phyloP scores from a whole-genome alignment of 345 rosid genomes.

The Acer saccharum region DNA sequence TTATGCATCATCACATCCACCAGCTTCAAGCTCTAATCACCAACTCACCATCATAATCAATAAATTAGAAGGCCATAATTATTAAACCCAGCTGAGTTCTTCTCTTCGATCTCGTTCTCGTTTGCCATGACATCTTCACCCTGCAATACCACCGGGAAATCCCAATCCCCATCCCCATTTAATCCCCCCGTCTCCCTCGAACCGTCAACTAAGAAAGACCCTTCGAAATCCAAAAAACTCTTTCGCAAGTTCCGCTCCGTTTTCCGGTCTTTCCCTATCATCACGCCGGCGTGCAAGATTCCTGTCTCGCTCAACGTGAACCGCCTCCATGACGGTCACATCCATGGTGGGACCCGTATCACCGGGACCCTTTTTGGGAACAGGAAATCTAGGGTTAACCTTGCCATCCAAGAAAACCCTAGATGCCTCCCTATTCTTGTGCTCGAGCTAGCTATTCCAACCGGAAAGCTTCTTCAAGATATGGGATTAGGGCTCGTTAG shows the following conservation, averaged over 20 bases:
- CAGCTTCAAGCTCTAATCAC: not conserved
- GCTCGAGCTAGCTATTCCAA: slow-evolving; percentile 69
- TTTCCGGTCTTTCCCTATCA: slow-evolving; percentile 75
- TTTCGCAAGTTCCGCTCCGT: slow-evolving; percentile 57
- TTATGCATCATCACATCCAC: not conserved
- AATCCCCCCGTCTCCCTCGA: slow-evolving; percentile 38
- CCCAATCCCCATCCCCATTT: not conserved
- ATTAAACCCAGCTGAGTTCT: not conserved
- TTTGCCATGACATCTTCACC: slow-evolving; percentile 10
- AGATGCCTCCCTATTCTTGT: slow-evolving; percentile 60
- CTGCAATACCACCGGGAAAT: too few species aligned
- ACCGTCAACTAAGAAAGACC: slow-evolving; percentile 43
- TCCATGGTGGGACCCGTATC: slow-evolving; percentile 81
- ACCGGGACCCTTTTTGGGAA: slow-evolving; percentile 79
- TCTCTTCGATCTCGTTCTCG: not conserved
- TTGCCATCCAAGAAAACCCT: slow-evolving; percentile 77
- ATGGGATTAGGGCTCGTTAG: slow-evolving; percentile 72
- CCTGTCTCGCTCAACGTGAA: slow-evolving; percentile 47
- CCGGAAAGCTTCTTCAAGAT: slow-evolving; percentile 76
- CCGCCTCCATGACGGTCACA: slow-evolving; percentile 47
- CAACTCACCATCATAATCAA: too few species aligned
- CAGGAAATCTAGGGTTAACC: slow-evolving; percentile 61
- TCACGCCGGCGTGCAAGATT: slow-evolving; percentile 55
- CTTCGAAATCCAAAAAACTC: slow-evolving; percentile 42
- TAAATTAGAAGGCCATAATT: too few species aligned